Percentiles rank a stretch among this genome's conserved stretches.
Conservation (phyloP, 2,329 filamentous ascomycete genomes). For the Aspergillus pseudoviridinutans region DNA sequence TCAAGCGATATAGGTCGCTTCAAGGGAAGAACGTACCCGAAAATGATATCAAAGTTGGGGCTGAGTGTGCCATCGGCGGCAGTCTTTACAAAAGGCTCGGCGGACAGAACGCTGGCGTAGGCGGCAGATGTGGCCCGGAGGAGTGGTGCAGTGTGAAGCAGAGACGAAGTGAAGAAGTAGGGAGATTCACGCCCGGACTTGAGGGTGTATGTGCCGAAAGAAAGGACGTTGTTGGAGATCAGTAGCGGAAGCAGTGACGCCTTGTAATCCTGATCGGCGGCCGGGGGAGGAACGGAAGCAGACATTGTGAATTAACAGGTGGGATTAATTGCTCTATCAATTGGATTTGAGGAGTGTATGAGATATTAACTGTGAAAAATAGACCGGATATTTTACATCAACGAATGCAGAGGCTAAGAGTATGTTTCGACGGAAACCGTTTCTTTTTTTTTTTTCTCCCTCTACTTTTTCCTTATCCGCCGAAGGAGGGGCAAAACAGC, state of each 20-base stretch:
- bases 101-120: constrained; percentile 63
- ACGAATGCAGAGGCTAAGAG: not conserved
- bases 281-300: constrained; percentile 17
- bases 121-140: constrained; percentile 74
- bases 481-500: constrained; percentile 21
- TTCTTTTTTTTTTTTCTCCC: not conserved
- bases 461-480: constrained; percentile 8
- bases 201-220: constrained; percentile 54
- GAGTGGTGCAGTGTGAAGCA: constrained; percentile 78
- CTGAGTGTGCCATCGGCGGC: constrained; percentile 30
- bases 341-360: not conserved
- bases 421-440: not conserved
- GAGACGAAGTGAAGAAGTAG: constrained; percentile 97
- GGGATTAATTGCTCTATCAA: not conserved
- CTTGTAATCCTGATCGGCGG: constrained; percentile 35
- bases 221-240: constrained; percentile 39
- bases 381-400: not conserved
- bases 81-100: constrained; percentile 42
- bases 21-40: constrained; percentile 48
- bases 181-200: constrained; percentile 88
- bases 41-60: constrained; percentile 75
- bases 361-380: not conserved
- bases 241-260: constrained; percentile 35
- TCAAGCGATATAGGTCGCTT: not conserved
- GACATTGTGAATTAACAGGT: constrained; percentile 19